Conservation (phyloP, 441 rosid species). For the Erysimum cheiri region DNA sequence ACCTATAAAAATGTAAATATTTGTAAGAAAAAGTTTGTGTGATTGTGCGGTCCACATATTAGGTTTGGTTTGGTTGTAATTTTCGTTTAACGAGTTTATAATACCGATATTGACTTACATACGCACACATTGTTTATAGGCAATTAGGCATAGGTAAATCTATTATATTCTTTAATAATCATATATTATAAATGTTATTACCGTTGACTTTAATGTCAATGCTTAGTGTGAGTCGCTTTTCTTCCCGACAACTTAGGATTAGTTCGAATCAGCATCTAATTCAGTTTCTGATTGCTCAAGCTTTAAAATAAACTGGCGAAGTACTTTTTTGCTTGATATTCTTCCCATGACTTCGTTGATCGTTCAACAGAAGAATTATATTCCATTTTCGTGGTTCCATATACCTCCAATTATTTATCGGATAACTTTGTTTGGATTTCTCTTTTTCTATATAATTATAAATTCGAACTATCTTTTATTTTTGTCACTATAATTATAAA, state of each 20-base stretch:
- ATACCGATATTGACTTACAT: constrained; percentile 17
- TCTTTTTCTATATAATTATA: background rate
- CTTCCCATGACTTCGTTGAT: constrained; percentile 28
- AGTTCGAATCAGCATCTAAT: constrained; percentile 45
- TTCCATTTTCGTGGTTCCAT: constrained; percentile 38
- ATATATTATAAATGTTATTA: constrained; percentile 28
- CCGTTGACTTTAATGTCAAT: constrained; percentile 38
- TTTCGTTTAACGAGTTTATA: constrained; percentile 29
- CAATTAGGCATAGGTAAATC: background rate
- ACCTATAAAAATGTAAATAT: constrained; percentile 22
- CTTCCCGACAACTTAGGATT: constrained; percentile 43
- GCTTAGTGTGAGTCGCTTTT: constrained; percentile 24
- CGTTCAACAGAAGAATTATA: constrained; percentile 21
- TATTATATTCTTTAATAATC: background rate
- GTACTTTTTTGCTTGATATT: background rate
- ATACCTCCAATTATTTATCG: constrained; percentile 27
- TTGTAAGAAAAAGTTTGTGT: constrained; percentile 39
- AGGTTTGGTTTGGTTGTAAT: constrained; percentile 28
- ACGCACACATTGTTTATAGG: background rate
- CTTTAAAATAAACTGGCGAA: background rate
- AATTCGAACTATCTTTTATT: background rate
- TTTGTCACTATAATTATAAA: background rate
- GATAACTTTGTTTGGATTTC: constrained; percentile 17
- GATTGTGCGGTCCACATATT: constrained; percentile 14
- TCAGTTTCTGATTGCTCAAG: background rate